phyloP scores from a whole-genome alignment of 2,329 filamentous ascomycete genomes.

The Dactylonectria macrodidyma region DNA sequence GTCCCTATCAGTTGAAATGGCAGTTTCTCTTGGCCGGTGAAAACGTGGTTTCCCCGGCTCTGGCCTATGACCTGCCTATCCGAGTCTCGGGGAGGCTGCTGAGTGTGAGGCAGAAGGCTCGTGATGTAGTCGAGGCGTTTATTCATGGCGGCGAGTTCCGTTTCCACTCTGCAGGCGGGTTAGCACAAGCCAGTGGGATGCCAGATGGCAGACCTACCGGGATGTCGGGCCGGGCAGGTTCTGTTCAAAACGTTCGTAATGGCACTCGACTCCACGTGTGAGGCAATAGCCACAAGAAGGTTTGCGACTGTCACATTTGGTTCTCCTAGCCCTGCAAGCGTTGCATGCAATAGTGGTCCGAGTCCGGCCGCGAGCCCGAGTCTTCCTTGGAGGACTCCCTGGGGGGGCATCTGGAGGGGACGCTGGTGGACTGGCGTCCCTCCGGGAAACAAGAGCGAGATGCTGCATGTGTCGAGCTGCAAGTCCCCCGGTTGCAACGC shows the following conservation, averaged over 20 bases:
- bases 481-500: too few species aligned
- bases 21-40: conserved; percentile 15
- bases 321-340: conserved; percentile 12
- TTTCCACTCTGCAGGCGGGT: conserved; percentile 3
- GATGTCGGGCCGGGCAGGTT: conserved; percentile 6
- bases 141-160: conserved; percentile 7
- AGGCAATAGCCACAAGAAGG: conserved; percentile 8
- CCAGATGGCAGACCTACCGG: neutral
- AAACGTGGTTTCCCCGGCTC: conserved; percentile 1
- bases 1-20: conserved; percentile 16
- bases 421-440: neutral
- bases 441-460: neutral
- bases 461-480: too few species aligned
- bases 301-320: conserved; percentile 11
- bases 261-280: conserved; percentile 6
- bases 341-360: conserved; percentile 10
- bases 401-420: too few species aligned
- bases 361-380: too few species aligned
- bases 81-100: neutral
- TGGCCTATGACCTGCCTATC: neutral
- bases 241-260: conserved; percentile 5
- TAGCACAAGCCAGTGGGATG: neutral
- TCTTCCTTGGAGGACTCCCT: conserved; percentile 3
- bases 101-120: conserved; percentile 5
- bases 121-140: conserved; percentile 16